Conservation (phyloP, 371 early-diverging fungal genomes). For the Mucor racemosus region DNA sequence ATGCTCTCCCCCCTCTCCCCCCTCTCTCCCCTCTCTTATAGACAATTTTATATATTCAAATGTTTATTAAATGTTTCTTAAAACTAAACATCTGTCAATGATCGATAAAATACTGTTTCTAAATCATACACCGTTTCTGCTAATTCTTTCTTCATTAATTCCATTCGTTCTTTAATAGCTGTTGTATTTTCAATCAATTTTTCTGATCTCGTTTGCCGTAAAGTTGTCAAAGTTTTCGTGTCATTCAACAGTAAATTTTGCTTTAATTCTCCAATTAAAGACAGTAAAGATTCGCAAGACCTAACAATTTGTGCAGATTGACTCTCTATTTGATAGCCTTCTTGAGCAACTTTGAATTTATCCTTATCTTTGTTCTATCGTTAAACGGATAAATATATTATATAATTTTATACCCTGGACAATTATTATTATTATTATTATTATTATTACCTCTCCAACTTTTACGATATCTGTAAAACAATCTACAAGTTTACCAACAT, state of each 20-base stretch:
- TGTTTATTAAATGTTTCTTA: background rate
- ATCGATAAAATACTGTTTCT: conserved; percentile 49
- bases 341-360: conserved; percentile 73
- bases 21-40: conserved; percentile 1
- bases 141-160: conserved; percentile 38
- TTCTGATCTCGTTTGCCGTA: conserved; percentile 40
- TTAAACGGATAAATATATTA: background rate
- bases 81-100: conserved; percentile 28
- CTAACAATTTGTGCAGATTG: conserved; percentile 76
- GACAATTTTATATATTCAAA: background rate
- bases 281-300: conserved; percentile 67
- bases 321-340: conserved; percentile 73
- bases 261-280: conserved; percentile 70
- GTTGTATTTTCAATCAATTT: conserved; percentile 32
- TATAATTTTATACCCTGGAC: background rate
- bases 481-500: conserved; percentile 62
- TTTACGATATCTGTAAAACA: conserved; percentile 69
- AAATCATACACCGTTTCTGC: conserved; percentile 47
- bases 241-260: conserved; percentile 72
- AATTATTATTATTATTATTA: conserved; percentile 26
- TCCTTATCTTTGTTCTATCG: conserved; percentile 63
- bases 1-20: background rate
- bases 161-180: conserved; percentile 40
- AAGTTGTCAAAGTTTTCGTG: conserved; percentile 61
- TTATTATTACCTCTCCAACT: conserved; percentile 57